Percentiles rank a stretch among this genome's conserved stretches.
Evolutionary conservation across 225 moss, liverwort and hornwort genomes (phyloP).

Genomic region (Takakia lepidozioides): DNA sequence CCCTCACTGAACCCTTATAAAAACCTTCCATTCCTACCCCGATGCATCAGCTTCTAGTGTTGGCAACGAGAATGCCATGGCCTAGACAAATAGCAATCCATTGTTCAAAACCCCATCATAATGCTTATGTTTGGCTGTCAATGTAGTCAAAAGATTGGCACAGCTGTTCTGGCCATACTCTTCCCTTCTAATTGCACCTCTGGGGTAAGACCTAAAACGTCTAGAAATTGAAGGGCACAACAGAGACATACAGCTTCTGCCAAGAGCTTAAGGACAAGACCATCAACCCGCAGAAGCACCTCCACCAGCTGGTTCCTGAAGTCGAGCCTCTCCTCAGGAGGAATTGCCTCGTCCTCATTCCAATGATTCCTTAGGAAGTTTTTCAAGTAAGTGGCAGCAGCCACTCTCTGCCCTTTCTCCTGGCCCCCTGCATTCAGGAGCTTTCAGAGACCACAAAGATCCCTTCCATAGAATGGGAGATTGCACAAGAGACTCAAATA

Average conservation of each 20-base stretch:
- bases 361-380: slow-evolving; percentile 76
- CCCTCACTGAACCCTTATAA: too few species aligned
- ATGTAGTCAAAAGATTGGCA: too few species aligned
- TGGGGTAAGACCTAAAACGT: too few species aligned
- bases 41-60: too few species aligned
- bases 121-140: too few species aligned
- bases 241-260: slow-evolving; percentile 73
- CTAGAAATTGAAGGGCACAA: background rate
- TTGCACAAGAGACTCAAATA: background rate
- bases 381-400: slow-evolving; percentile 87
- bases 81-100: too few species aligned
- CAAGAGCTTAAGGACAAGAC: slow-evolving; percentile 78
- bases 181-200: too few species aligned
- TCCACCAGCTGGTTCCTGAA: slow-evolving; percentile 92
- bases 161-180: too few species aligned
- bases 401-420: slow-evolving; percentile 84
- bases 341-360: slow-evolving; percentile 49
- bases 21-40: too few species aligned
- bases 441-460: background rate
- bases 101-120: too few species aligned
- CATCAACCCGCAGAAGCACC: slow-evolving; percentile 79
- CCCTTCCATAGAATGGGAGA: background rate
- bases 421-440: slow-evolving; percentile 51
- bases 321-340: slow-evolving; percentile 53
- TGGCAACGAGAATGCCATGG: too few species aligned